A percentile compares a stretch with the other conserved stretches of the same genome.
Conservation (phyloP, 2,329 filamentous ascomycete species). For the Alternaria gansuensis region DNA sequence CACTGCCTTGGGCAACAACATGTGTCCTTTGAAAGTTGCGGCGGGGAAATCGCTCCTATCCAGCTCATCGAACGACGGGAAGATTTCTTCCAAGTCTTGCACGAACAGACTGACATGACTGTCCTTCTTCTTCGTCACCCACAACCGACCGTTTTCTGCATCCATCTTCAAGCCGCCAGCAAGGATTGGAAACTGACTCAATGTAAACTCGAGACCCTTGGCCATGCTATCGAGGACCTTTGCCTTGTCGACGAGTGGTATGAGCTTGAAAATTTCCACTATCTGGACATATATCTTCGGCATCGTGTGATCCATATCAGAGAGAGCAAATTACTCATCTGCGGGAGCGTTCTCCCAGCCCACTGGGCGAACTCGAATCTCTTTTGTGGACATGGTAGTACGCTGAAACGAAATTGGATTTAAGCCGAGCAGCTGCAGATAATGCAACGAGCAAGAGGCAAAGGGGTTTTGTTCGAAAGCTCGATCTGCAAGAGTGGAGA, state of each 20-base stretch:
- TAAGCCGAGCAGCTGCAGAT: background rate
- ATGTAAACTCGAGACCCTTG: conserved; percentile 25
- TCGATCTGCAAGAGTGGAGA: background rate
- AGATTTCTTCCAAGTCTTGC: conserved; percentile 22
- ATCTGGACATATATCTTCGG: conserved; percentile 33
- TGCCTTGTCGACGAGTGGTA: conserved; percentile 12
- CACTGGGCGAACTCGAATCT: conserved; percentile 1
- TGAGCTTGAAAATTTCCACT: conserved; percentile 27
- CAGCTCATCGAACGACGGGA: conserved; percentile 27
- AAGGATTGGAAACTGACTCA: conserved; percentile 28
- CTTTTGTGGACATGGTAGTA: background rate
- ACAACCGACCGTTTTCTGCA: conserved; percentile 23
- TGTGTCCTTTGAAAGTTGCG: conserved; percentile 1
- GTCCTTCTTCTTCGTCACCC: conserved; percentile 26
- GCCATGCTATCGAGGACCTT: conserved; percentile 22
- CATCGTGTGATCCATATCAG: conserved; percentile 21
- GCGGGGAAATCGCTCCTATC: conserved; percentile 26
- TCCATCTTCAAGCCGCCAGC: conserved; percentile 26
- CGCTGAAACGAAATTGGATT: background rate
- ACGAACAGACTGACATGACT: conserved; percentile 24
- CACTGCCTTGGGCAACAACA: conserved; percentile 3
- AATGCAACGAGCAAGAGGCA: background rate
- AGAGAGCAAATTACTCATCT: conserved; percentile 1
- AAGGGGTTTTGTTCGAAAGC: background rate
- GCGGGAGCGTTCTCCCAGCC: conserved; percentile 4